Evolutionary conservation across 108 stramenopile species (phyloP).

Genomic region (Pseudonitzschia pungens): DNA sequence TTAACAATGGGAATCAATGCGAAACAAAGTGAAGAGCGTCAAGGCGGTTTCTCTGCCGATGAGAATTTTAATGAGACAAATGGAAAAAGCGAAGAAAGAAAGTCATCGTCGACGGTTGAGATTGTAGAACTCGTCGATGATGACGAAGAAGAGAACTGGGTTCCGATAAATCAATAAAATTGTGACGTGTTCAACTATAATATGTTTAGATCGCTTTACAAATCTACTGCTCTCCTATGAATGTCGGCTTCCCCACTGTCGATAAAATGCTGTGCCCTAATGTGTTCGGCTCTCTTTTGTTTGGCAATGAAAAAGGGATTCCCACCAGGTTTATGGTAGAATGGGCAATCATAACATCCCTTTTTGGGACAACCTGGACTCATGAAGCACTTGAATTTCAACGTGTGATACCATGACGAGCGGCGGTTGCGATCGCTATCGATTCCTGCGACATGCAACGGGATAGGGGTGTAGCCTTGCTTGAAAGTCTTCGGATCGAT

Average conservation of each 20-base stretch:
- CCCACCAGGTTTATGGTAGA: conserved; percentile 50
- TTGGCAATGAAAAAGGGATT: conserved; percentile 69
- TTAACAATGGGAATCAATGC: conserved; percentile 6
- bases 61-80: background rate
- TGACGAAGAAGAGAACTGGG: conserved; percentile 29
- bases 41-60: background rate
- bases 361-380: conserved; percentile 60
- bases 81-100: background rate
- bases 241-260: conserved; percentile 59
- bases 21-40: background rate
- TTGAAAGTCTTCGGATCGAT: conserved; percentile 60
- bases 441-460: conserved; percentile 67
- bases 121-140: conserved; percentile 33
- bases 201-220: conserved; percentile 38
- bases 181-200: background rate
- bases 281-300: conserved; percentile 50
- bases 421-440: conserved; percentile 75
- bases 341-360: conserved; percentile 83
- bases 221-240: conserved; percentile 62
- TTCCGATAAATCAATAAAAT: conserved; percentile 20
- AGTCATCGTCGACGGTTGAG: conserved; percentile 15
- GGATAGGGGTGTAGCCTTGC: conserved; percentile 22
- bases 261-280: conserved; percentile 64
- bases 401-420: conserved; percentile 68
- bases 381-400: conserved; percentile 65